These are phyloP conservation scores for Solanum neorickii DNA, from an alignment of 257 asterid genomes.

Conservation along the genomic window DNA sequence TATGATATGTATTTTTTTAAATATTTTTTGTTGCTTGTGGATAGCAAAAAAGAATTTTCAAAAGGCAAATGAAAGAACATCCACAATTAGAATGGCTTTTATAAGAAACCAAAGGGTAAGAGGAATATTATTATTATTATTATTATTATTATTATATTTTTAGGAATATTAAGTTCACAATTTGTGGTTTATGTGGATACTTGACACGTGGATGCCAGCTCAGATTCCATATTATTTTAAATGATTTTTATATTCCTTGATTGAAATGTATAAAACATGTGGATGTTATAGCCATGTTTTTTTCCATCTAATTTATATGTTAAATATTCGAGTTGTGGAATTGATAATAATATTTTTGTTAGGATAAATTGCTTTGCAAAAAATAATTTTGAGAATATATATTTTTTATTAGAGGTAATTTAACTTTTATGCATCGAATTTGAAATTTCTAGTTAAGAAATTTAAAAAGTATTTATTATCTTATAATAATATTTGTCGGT, in stretches of 20 bases:
- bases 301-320: too few species aligned
- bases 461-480: too few species aligned
- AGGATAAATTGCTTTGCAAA: not conserved
- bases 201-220: not conserved
- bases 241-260: not conserved
- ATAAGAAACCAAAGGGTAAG: not conserved
- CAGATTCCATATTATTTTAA: not conserved
- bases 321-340: not conserved
- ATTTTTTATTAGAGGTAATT: too few species aligned
- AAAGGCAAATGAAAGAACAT: not conserved
- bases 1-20: not conserved
- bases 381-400: too few species aligned
- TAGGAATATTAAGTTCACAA: not conserved
- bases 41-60: not conserved
- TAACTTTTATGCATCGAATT: too few species aligned
- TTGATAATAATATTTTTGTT: too few species aligned
- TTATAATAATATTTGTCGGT: too few species aligned
- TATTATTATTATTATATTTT: too few species aligned
- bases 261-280: not conserved
- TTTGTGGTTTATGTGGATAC: not conserved
- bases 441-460: too few species aligned
- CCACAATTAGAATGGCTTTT: not conserved
- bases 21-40: not conserved
- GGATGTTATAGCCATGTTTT: not conserved
- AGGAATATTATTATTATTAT: not conserved